Evolutionary conservation across 805 yeast species (phyloP), one percentile per base, ranked within the genome.

Genomic region (Cyberlindnera meyerae): DNA sequence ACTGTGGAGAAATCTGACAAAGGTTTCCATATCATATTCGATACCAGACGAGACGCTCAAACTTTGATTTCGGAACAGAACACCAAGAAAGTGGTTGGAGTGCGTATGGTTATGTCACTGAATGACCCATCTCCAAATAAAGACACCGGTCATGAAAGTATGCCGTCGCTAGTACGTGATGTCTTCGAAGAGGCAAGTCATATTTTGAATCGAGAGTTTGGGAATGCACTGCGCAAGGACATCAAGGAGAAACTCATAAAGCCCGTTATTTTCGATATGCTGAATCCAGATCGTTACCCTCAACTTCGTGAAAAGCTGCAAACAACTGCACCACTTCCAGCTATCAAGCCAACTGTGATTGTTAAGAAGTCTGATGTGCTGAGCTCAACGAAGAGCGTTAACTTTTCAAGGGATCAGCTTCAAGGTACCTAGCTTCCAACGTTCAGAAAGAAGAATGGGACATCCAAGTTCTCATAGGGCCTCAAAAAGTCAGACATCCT

Each of bases 11-110:
- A 14, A 11, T 34, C 37, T 7, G 20, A 28, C 12, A 16, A 17
- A 1, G 96, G 96, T 0, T 80, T 81, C 47, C 86, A 72, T 48
- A 65, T 86, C 26, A 78, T 84, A 1, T 87, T 87, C 58, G 77
- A 77, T 47, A 66, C 71, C 13, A 57, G 70, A 11, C 59, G 59
- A 24, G 84, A 79, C 42, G 81, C 85, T 21, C 71, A 72, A 43
- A 57, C 66, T 22, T 82, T 86, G 46, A 81, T 71, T 49, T 64
- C 68, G 20, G 61, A 66, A 25, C 82, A 77, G 56, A 84, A 82
- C 57, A 84, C 85, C 0, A 57, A 65, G 15, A 60, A 62, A 20
- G 63, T 78, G 21, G 60, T 60, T 31, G 73, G 65, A 20, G 75
- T 63, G 43, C 64, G 66, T 25, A 54, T 79, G 58, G 66, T 60